phyloP scores from a whole-genome alignment of 2,329 filamentous ascomycete genomes.

The Didymellaceae sp. region DNA sequence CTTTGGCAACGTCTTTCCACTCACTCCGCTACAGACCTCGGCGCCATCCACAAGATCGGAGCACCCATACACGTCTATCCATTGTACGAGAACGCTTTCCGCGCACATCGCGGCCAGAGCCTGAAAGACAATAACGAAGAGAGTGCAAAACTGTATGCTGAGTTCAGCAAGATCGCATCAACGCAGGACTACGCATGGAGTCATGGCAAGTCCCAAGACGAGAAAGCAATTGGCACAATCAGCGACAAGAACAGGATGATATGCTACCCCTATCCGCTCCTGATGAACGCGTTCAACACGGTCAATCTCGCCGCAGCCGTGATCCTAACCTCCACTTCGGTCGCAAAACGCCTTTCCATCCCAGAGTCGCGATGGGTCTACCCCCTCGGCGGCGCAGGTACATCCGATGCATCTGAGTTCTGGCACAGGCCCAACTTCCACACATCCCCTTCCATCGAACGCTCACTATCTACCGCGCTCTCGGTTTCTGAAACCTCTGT shows the following conservation, averaged over 20 bases:
- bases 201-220: constrained; percentile 56
- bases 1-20: constrained; percentile 22
- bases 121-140: constrained; percentile 64
- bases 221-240: constrained; percentile 61
- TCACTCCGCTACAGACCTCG: constrained; percentile 55
- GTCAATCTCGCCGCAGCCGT: constrained; percentile 69
- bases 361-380: constrained; percentile 67
- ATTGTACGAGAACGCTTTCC: constrained; percentile 69
- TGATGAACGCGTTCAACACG: constrained; percentile 76
- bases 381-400: constrained; percentile 68
- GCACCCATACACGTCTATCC: constrained; percentile 72
- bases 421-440: constrained; percentile 68
- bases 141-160: constrained; percentile 65
- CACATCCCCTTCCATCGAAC: constrained; percentile 64
- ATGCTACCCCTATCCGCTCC: constrained; percentile 69
- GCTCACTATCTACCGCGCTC: constrained; percentile 63
- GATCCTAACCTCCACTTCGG: constrained; percentile 64
- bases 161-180: constrained; percentile 65
- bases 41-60: constrained; percentile 64
- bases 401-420: constrained; percentile 64
- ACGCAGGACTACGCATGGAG: constrained; percentile 64
- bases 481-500: constrained; percentile 54
- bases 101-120: constrained; percentile 63
- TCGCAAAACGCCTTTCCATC: constrained; percentile 62
- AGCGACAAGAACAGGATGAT: constrained; percentile 70